Conservation (phyloP, 805 yeast species). For the Kuraishia cidri region DNA sequence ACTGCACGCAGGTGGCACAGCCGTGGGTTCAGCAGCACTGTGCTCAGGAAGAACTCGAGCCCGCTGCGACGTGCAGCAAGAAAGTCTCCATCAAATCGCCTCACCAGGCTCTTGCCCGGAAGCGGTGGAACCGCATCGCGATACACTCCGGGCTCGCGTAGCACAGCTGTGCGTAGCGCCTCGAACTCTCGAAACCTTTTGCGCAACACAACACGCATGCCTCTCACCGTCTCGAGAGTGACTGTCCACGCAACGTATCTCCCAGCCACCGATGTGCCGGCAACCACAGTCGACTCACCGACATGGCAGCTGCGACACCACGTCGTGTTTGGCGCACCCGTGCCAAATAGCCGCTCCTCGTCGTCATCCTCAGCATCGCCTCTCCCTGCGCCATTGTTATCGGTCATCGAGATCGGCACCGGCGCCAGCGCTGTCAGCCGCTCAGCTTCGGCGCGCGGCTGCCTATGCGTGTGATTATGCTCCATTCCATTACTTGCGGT, state of each 20-base stretch:
- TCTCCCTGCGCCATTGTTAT: conserved; percentile 18
- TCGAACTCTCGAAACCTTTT: conserved; percentile 63
- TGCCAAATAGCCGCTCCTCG: conserved; percentile 3
- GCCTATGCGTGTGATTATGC: too few species aligned
- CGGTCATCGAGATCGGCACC: conserved; percentile 26
- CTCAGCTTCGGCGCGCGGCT: too few species aligned
- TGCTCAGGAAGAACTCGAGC: conserved; percentile 50
- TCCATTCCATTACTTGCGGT: too few species aligned
- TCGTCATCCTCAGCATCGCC: not conserved
- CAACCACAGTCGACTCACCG: conserved; percentile 20
- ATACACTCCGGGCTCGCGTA: conserved; percentile 23
- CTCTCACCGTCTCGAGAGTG: conserved; percentile 11
- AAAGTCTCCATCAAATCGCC: conserved; percentile 35
- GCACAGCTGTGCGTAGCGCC: conserved; percentile 29
- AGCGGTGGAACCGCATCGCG: conserved; percentile 31
- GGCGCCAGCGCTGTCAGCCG: too few species aligned
- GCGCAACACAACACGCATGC: conserved; percentile 34
- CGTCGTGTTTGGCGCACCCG: conserved; percentile 2
- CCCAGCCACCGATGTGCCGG: conserved; percentile 14
- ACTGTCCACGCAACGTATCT: conserved; percentile 18
- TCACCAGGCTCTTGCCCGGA: conserved; percentile 41
- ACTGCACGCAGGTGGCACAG: conserved; percentile 27
- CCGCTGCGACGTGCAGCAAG: conserved; percentile 46
- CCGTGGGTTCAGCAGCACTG: conserved; percentile 41
- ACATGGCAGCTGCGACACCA: conserved; percentile 21